Conservation (phyloP, 345 rosid species). For the Cardamine resedifolia region DNA sequence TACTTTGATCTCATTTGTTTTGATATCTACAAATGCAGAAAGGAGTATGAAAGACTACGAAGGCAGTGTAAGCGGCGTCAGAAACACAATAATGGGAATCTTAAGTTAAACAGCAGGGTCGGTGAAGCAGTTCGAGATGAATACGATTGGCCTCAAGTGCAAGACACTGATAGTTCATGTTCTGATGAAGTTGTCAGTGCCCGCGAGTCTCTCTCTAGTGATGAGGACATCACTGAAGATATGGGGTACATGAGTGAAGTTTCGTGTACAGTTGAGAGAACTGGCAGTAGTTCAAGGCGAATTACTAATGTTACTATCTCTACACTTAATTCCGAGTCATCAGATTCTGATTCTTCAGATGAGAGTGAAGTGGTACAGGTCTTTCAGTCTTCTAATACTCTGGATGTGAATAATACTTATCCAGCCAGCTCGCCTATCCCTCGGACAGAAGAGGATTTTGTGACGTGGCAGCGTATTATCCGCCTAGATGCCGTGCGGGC, state of each 20-base stretch:
- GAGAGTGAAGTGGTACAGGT: conserved; percentile 62
- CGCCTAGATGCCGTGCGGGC: conserved; percentile 97
- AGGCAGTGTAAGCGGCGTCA: conserved; percentile 59
- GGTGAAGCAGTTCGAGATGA: conserved; percentile 35
- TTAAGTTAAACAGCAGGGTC: conserved; percentile 42
- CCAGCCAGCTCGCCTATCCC: conserved; percentile 42
- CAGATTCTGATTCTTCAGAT: conserved; percentile 81
- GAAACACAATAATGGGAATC: conserved; percentile 43
- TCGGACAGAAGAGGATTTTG: conserved; percentile 59
- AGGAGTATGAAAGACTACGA: conserved; percentile 87
- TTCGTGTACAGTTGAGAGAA: conserved; percentile 58
- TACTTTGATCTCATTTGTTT: background rate
- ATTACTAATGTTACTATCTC: conserved; percentile 54
- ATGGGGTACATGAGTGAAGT: conserved; percentile 57
- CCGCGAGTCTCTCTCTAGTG: conserved; percentile 74
- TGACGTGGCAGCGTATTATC: conserved; percentile 92
- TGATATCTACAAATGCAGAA: conserved; percentile 53
- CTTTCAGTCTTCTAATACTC: conserved; percentile 45
- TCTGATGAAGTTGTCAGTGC: conserved; percentile 89
- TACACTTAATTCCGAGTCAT: conserved; percentile 66
- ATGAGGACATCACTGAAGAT: conserved; percentile 49
- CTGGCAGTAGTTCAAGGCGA: conserved; percentile 48
- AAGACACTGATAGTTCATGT: conserved; percentile 54
- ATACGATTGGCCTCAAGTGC: conserved; percentile 46
- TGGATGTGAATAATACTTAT: conserved; percentile 42